Conservation (phyloP, 305 asterid genomes). For the Fraxinus greggii region DNA sequence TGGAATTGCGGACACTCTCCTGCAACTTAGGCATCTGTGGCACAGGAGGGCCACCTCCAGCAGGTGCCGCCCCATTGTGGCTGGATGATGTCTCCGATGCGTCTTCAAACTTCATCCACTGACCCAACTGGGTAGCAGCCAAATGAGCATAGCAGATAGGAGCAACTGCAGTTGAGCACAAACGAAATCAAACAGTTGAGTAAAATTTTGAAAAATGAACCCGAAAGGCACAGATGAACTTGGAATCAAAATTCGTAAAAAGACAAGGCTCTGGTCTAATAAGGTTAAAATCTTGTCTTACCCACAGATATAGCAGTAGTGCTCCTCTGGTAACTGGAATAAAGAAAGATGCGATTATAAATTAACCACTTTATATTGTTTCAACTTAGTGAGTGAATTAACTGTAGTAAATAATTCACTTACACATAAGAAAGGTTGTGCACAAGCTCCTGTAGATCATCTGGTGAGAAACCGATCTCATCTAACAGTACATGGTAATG, state of each 20-base stretch:
- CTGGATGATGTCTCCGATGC: constrained; percentile 80
- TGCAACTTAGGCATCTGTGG: constrained; percentile 71
- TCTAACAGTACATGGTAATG: constrained; percentile 76
- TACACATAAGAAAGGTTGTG: constrained; percentile 87
- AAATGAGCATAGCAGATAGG: constrained; percentile 92
- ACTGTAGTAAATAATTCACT: constrained; percentile 20
- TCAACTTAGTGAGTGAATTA: neutral
- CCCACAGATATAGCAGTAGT: constrained; percentile 94
- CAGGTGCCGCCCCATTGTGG: constrained; percentile 60
- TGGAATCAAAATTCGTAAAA: neutral
- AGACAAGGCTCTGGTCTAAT: neutral
- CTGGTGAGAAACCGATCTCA: constrained; percentile 73
- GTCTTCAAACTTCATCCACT: constrained; percentile 91
- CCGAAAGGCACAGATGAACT: neutral
- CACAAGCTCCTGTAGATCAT: constrained; percentile 82
- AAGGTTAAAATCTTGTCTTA: constrained; percentile 27
- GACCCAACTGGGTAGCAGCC: constrained; percentile 92
- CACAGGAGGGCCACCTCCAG: constrained; percentile 59
- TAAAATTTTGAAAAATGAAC: neutral
- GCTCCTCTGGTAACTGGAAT: constrained; percentile 84
- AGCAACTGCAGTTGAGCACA: constrained; percentile 51
- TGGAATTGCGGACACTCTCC: constrained; percentile 65
- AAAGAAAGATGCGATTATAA: neutral
- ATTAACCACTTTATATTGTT: neutral
- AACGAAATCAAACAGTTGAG: neutral